Conservation (phyloP, 257 asterid genomes). For the Lantana camara region DNA sequence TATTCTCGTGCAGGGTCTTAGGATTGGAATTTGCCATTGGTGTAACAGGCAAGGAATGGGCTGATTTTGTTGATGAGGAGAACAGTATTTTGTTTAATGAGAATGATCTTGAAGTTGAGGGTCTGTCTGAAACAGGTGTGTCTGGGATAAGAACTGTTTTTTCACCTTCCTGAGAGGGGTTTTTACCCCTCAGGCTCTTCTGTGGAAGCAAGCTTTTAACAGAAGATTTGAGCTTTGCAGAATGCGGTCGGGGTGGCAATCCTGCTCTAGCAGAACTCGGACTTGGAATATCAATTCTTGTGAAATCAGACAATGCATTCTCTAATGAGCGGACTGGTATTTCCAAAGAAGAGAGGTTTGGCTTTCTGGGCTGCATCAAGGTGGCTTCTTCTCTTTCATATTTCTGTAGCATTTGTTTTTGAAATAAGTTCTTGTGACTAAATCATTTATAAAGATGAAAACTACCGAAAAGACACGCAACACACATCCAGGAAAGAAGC, state of each 20-base stretch:
- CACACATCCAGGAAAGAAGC: not conserved
- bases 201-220: slow-evolving; percentile 82
- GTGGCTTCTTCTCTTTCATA: slow-evolving; percentile 67
- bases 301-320: slow-evolving; percentile 53
- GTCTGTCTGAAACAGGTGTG: slow-evolving; percentile 66
- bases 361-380: slow-evolving; percentile 68
- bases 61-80: slow-evolving; percentile 63
- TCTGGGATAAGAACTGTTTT: slow-evolving; percentile 78
- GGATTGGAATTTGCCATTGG: slow-evolving; percentile 57
- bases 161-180: slow-evolving; percentile 61
- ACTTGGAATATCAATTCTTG: slow-evolving; percentile 64
- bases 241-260: slow-evolving; percentile 86
- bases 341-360: slow-evolving; percentile 72
- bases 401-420: slow-evolving; percentile 38
- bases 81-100: slow-evolving; percentile 75
- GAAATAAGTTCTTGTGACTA: slow-evolving; percentile 9
- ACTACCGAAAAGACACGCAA: not conserved
- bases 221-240: slow-evolving; percentile 75
- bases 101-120: slow-evolving; percentile 93
- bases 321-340: slow-evolving; percentile 76
- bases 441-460: slow-evolving; percentile 14
- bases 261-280: slow-evolving; percentile 73
- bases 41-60: slow-evolving; percentile 78
- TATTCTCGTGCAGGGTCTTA: slow-evolving; percentile 46
- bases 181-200: slow-evolving; percentile 69